Conservation (phyloP, 352 stramenopile species). For the Phytophthora crassamura region DNA sequence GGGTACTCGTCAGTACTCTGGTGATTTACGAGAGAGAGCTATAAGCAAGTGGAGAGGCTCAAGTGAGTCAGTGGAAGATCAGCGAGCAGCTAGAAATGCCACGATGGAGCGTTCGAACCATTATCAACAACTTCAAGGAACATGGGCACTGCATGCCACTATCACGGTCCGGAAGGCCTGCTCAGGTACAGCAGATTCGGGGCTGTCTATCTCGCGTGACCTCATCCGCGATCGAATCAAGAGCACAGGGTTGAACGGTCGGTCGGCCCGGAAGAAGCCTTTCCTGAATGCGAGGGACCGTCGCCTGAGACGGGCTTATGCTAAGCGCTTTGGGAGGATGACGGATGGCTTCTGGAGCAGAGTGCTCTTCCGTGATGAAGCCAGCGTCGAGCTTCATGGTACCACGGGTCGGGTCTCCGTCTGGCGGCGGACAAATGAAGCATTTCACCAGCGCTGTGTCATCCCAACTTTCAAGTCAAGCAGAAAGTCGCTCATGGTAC, state of each 20-base stretch:
- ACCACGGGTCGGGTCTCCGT: not conserved
- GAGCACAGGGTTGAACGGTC: too few species aligned
- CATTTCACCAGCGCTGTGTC: not conserved
- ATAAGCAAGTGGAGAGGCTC: not conserved
- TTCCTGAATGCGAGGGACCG: not conserved
- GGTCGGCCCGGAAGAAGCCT: constrained; percentile 1
- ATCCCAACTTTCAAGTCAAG: not conserved
- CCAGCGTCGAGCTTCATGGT: not conserved
- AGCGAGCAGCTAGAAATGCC: not conserved
- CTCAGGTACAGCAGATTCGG: not conserved
- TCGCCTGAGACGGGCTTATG: not conserved
- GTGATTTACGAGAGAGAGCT: not conserved
- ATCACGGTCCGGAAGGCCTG: not conserved
- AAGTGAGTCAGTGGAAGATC: not conserved
- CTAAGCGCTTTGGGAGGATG: not conserved
- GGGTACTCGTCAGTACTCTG: not conserved
- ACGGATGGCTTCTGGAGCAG: not conserved
- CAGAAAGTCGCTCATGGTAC: not conserved
- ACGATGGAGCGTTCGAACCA: not conserved
- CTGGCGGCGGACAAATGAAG: not conserved
- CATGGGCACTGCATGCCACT: not conserved
- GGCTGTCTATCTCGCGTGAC: not conserved
- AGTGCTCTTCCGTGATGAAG: not conserved
- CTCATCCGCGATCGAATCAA: not conserved
- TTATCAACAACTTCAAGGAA: not conserved